phyloP scores from a whole-genome alignment of 345 rosid genomes.

The Cochlearia excelsa region DNA sequence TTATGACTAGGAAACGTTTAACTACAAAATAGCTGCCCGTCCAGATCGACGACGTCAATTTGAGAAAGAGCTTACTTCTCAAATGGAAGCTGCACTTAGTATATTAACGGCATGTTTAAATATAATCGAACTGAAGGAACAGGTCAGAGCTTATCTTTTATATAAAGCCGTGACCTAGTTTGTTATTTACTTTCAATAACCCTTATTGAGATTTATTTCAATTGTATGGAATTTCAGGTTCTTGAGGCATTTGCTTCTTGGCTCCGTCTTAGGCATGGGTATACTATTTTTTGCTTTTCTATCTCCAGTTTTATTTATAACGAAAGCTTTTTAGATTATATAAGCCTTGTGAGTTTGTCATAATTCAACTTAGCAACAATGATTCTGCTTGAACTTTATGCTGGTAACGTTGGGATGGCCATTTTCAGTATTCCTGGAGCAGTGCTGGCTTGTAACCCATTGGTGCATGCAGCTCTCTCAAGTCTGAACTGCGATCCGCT shows the following conservation, averaged over 20 bases:
- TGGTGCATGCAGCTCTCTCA: conserved; percentile 86
- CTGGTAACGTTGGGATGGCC: conserved; percentile 16
- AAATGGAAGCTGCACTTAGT: conserved; percentile 77
- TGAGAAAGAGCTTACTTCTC: conserved; percentile 83
- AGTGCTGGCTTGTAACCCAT: conserved; percentile 79
- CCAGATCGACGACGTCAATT: conserved; percentile 95
- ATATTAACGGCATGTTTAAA: conserved; percentile 79
- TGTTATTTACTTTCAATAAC: conserved; percentile 14
- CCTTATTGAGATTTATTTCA: neutral
- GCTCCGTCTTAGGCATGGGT: conserved; percentile 94
- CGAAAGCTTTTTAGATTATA: conserved; percentile 10
- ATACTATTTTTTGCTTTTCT: conserved; percentile 31
- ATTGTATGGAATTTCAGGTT: conserved; percentile 53
- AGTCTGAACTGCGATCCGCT: conserved; percentile 80
- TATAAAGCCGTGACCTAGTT: conserved; percentile 9
- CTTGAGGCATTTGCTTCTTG: conserved; percentile 98
- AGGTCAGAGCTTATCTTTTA: conserved; percentile 48
- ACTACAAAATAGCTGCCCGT: conserved; percentile 98
- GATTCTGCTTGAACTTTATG: conserved; percentile 11
- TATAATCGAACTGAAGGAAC: conserved; percentile 81
- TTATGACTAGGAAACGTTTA: conserved; percentile 72
- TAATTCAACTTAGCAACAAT: conserved; percentile 15
- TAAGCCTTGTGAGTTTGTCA: conserved; percentile 10
- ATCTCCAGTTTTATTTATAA: conserved; percentile 12
- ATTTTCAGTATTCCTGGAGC: conserved; percentile 81